Base-by-base conservation (phyloP, 2,329 filamentous ascomycete genomes). In the Graphilbum sp. region DNA sequence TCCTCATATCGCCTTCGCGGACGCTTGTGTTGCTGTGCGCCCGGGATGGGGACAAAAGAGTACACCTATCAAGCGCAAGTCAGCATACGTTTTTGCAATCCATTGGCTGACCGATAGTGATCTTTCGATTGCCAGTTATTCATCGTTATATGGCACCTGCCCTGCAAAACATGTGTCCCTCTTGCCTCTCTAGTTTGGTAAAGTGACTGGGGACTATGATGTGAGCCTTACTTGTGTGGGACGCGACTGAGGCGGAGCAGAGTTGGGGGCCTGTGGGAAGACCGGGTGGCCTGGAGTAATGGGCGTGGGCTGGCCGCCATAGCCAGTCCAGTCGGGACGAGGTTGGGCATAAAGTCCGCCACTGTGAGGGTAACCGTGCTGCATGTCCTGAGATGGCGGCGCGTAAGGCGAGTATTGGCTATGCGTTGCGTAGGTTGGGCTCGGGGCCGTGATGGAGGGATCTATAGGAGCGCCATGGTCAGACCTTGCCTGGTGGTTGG, bases 381-480 rank as follows among this genome's bases (percentile, higher is more conserved):
- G 67, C 81, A 94, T 90, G 50, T 93, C 83, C 67, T 86, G 79
- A 48, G 76, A 78, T 47, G 78, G 78, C 41, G 81, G 75, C 41
- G 75, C 75, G 62, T 95, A 95, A 27, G 87, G 84, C 50, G 86
- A 88, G 60, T 93, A 92, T 57, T 81, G 77, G 45, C 69, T 65
- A 52, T 85, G 80, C 50, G 83, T 73, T 16, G 41, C 40, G 25
- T 47, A 95, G 52, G 84, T 87, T 43, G 88, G 87, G 69, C 85
- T 94, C 55, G 85, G 82, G 53, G 83, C 79, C 61, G 86, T 82
- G 59, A 95, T 94, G 60, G 86, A 92, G 55, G 87, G 86, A 92
- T 95, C 88, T 95, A 93, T 87, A 79, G 85, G 85, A 69, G 92
- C 76, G 77, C 85, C 79, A 74, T 72, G 74, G 85, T 94, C 83